A percentile compares a stretch with the other conserved stretches of the same genome.
Conservation (phyloP, 2,329 filamentous ascomycete species). For the Arthroderma sp. region DNA sequence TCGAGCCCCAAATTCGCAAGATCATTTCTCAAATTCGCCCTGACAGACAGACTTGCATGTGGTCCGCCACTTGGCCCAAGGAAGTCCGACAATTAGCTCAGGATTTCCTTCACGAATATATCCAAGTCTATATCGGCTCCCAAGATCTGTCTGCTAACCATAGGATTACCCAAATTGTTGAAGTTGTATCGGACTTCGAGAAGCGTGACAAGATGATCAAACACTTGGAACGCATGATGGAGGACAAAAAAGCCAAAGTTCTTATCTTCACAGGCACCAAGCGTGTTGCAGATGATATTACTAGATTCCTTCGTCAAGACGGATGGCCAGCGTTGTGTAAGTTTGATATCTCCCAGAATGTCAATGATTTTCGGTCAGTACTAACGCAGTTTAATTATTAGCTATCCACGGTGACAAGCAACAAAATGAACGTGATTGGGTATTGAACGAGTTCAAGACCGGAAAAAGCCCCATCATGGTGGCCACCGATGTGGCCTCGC, state of each 20-base stretch:
- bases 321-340: constrained; percentile 94
- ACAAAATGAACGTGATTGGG: constrained; percentile 99
- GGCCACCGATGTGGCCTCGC: constrained; percentile 97
- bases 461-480: constrained; percentile 99
- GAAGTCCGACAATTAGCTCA: constrained; percentile 84
- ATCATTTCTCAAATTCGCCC: constrained; percentile 96
- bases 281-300: constrained; percentile 96
- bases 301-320: constrained; percentile 90
- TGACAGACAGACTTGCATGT: constrained; percentile 98
- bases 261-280: constrained; percentile 77
- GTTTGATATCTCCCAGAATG: constrained; percentile 22
- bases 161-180: constrained; percentile 93
- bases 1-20: constrained; percentile 98
- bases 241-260: constrained; percentile 87
- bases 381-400: constrained; percentile 32
- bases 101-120: constrained; percentile 89
- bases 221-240: constrained; percentile 96
- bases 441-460: constrained; percentile 98
- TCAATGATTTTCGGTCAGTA: background rate
- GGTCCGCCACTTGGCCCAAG: constrained; percentile 98
- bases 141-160: constrained; percentile 94
- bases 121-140: constrained; percentile 97
- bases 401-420: constrained; percentile 99
- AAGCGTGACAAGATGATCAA: constrained; percentile 97
- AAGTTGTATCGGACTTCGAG: constrained; percentile 91